A percentile compares a stretch with the other conserved stretches of the same genome.
phyloP scores from a whole-genome alignment of 2,329 filamentous ascomycete species.

The Aspergillus thermomutatus region DNA sequence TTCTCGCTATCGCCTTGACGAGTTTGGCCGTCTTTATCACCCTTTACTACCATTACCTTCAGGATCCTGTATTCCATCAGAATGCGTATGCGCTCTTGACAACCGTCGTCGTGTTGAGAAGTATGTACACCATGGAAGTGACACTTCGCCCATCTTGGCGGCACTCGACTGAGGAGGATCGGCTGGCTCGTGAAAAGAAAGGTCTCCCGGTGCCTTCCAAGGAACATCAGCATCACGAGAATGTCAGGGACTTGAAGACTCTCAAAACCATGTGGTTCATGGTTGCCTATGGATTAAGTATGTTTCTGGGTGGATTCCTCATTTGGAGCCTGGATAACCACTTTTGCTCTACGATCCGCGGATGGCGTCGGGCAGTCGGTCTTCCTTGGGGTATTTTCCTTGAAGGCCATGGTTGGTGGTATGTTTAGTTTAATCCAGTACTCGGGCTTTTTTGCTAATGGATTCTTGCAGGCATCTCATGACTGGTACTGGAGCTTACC shows the following conservation, averaged over 20 bases:
- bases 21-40: constrained; percentile 67
- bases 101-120: constrained; percentile 64
- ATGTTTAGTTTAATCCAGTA: constrained; percentile 23
- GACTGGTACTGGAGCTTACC: constrained; percentile 79
- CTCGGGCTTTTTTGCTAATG: constrained; percentile 12
- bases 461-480: constrained; percentile 63
- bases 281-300: constrained; percentile 63
- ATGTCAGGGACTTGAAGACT: constrained; percentile 55
- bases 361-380: constrained; percentile 64
- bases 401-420: constrained; percentile 72
- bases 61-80: constrained; percentile 81
- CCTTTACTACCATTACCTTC: constrained; percentile 74
- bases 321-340: constrained; percentile 78
- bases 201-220: constrained; percentile 41
- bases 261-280: constrained; percentile 72
- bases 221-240: constrained; percentile 47
- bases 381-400: constrained; percentile 77
- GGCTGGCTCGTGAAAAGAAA: constrained; percentile 36
- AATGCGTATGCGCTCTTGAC: constrained; percentile 73
- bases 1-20: constrained; percentile 57
- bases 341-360: constrained; percentile 65
- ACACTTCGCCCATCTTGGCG: constrained; percentile 60
- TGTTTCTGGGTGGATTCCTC: constrained; percentile 71
- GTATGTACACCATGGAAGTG: constrained; percentile 73
- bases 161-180: constrained; percentile 45